These are phyloP conservation scores for Pyrus betulifolia DNA, from an alignment of 306 rosid species.

Conservation along the genomic window DNA sequence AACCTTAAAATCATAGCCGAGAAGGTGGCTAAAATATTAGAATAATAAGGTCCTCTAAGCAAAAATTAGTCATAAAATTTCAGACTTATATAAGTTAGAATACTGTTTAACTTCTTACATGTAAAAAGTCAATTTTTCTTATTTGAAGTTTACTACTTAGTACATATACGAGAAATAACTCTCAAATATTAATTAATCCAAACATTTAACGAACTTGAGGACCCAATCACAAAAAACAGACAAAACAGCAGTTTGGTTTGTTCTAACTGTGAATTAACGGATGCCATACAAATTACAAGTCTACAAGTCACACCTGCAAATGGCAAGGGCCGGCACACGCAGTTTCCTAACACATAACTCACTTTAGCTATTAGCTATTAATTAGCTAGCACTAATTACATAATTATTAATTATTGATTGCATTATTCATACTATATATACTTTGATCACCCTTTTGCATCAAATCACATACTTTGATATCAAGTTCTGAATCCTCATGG, in stretches of 20 bases:
- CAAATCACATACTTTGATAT: neutral
- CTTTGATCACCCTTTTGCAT: neutral
- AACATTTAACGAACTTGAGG: no score
- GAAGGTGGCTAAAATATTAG: neutral
- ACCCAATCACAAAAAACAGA: neutral
- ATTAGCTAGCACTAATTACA: neutral
- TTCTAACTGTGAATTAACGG: conserved; percentile 10
- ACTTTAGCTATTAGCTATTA: neutral
- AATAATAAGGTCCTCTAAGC: neutral
- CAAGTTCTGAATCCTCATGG: neutral
- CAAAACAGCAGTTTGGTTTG: neutral
- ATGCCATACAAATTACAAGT: neutral
- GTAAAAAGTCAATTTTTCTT: no score
- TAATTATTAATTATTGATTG: neutral
- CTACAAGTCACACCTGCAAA: conserved; percentile 12
- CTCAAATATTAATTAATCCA: no score
- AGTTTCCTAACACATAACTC: neutral
- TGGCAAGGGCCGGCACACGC: conserved; percentile 3
- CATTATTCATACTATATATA: neutral
- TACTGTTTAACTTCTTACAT: no score
- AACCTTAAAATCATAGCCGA: neutral
- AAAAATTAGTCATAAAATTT: neutral
- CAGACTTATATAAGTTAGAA: no score
- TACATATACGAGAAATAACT: no score
- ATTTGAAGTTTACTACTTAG: no score